Base-by-base conservation (phyloP, 371 early-diverging fungal species). In the Syncephalastrum sp. region DNA sequence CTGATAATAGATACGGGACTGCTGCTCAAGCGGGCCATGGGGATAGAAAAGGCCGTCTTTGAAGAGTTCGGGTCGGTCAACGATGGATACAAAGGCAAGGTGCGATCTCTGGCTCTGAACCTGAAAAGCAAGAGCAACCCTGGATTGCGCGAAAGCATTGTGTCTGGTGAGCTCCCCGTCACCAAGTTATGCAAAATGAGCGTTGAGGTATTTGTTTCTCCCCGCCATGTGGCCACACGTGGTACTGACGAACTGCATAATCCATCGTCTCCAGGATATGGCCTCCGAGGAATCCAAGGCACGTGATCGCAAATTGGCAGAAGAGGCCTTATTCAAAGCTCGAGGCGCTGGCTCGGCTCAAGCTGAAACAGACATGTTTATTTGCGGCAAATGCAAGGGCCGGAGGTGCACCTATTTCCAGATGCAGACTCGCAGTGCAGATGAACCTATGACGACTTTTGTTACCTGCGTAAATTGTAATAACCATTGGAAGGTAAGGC, bases 391-490 rank as follows among this genome's bases (percentile, higher is more conserved):
- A 69, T 99, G 99, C 82, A 86, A 85, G 51, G 67, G 84, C 46
- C 84, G 96, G 50, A 93, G 88, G 65, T 89, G 91, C 60, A 89
- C 90, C 8, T 99, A 97, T 75, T 96, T 88, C 81, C 99, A 99
- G 82, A 99, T 98, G 57, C 79, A 78, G 63, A 78, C 79, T 25
- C 83, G 99, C 45, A 92, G 92, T 66, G 99, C 99, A 19, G 99
- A 99, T 87, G 99, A 97, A 79, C 98, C 98, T 10, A 97, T 96
- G 96, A 94, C 95, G 4, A 94, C 95, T 0, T 95, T 95, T 77
- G 94, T 93, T 46, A 94, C 92, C 6, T 96, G 96, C 67, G 77
- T 83, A 33, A 68, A 65, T 38, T 96, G 96, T 72, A 82, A 84
- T 38, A 88, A 95, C 66, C 85, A 82, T 43, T 95, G 96, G 96